Evolutionary conservation across 2,329 filamentous ascomycete genomes (phyloP).

Genomic region (Gremmenia infestans): DNA sequence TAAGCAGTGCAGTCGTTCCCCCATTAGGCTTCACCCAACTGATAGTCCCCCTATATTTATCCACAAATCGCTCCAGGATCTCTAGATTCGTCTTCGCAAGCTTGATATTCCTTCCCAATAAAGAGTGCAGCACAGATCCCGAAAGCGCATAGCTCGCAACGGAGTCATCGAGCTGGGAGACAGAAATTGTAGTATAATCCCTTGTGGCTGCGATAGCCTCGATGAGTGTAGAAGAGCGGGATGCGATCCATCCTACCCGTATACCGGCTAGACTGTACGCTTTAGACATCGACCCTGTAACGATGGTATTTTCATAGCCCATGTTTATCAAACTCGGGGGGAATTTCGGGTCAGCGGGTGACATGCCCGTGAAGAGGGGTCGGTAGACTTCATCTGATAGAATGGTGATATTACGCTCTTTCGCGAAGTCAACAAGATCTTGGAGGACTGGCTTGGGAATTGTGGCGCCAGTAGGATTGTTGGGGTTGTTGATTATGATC

Average conservation of each 20-base stretch:
- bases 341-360: conserved; percentile 37
- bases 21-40: conserved; percentile 71
- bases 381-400: conserved; percentile 80
- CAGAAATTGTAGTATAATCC: conserved; percentile 83
- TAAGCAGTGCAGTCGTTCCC: conserved; percentile 75
- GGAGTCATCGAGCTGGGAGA: conserved; percentile 76
- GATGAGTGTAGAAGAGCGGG: conserved; percentile 56
- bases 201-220: conserved; percentile 58
- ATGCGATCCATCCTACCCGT: conserved; percentile 77
- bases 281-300: conserved; percentile 80
- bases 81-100: conserved; percentile 64
- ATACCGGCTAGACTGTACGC: conserved; percentile 80
- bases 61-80: conserved; percentile 62
- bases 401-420: conserved; percentile 58
- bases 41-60: conserved; percentile 57
- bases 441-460: conserved; percentile 58
- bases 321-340: conserved; percentile 64
- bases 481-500: conserved; percentile 68
- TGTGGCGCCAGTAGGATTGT: conserved; percentile 74
- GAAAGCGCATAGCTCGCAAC: conserved; percentile 72
- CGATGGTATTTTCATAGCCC: conserved; percentile 65
- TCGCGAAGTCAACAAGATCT: conserved; percentile 58
- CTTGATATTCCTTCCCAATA: conserved; percentile 59
- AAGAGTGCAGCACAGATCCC: conserved; percentile 54
- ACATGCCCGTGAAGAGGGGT: conserved; percentile 64